These are phyloP conservation scores for Articulospora tetracladia DNA, from an alignment of 495 filamentous ascomycete genomes.

Conservation along the genomic window DNA sequence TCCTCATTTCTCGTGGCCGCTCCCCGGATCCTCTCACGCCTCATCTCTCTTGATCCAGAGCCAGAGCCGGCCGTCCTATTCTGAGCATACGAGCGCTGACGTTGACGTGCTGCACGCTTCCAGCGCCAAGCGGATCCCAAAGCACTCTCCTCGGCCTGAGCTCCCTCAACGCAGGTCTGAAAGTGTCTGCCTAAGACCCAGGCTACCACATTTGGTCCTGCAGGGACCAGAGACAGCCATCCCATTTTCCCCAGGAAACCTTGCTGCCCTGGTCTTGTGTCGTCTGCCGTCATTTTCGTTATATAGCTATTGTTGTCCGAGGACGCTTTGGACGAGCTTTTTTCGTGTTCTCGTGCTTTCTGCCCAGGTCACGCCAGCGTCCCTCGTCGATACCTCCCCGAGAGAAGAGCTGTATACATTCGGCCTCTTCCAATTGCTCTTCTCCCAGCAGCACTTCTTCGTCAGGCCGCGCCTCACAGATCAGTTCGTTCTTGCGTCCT, in stretches of 20 bases:
- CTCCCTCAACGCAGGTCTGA: background rate
- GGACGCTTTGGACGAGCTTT: background rate
- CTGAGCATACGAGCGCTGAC: background rate
- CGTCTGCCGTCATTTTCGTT: background rate
- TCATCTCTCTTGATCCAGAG: background rate
- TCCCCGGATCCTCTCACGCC: background rate
- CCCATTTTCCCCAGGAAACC: slow-evolving; percentile 4
- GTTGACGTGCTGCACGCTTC: background rate
- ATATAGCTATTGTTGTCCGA: slow-evolving; percentile 6
- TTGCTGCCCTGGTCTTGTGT: slow-evolving; percentile 5
- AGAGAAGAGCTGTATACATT: background rate
- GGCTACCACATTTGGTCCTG: slow-evolving; percentile 21
- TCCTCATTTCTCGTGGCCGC: background rate
- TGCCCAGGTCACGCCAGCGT: background rate
- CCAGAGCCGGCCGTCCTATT: background rate
- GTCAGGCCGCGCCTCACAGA: background rate
- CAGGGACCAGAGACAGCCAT: slow-evolving; percentile 4
- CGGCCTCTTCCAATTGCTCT: background rate
- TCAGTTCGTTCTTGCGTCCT: background rate
- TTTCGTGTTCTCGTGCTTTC: background rate
- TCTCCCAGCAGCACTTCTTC: background rate
- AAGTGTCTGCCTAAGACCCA: slow-evolving; percentile 20
- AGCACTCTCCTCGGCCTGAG: background rate
- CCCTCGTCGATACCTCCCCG: background rate
- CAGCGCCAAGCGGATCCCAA: background rate